Conservation (phyloP, 2,329 filamentous ascomycete species). For the Penicillium sp. region DNA sequence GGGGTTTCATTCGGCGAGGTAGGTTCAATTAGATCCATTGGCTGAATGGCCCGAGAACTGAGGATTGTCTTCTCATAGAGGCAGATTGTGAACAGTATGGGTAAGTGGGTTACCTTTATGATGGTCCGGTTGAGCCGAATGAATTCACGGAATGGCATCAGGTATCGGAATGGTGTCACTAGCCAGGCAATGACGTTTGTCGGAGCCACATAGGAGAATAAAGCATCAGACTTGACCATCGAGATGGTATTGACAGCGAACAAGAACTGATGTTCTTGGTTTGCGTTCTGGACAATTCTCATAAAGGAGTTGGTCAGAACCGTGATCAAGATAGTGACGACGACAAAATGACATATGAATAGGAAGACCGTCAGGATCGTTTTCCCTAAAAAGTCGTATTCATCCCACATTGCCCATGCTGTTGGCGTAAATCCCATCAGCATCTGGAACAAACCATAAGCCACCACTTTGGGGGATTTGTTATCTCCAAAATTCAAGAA, state of each 20-base stretch:
- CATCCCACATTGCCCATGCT: constrained; percentile 85
- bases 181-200: constrained; percentile 90
- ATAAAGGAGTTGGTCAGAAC: constrained; percentile 97
- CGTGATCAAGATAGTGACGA: constrained; percentile 90
- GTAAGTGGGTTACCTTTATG: constrained; percentile 88
- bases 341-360: constrained; percentile 91
- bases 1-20: constrained; percentile 53
- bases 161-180: constrained; percentile 75
- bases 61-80: constrained; percentile 80
- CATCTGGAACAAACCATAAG: constrained; percentile 89
- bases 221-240: constrained; percentile 95
- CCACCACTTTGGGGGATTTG: constrained; percentile 69
- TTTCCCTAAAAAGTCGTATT: constrained; percentile 76
- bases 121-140: constrained; percentile 83
- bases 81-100: constrained; percentile 81
- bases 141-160: constrained; percentile 76
- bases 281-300: constrained; percentile 88
- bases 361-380: constrained; percentile 75
- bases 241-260: constrained; percentile 97
- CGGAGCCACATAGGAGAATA: constrained; percentile 91
- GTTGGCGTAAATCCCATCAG: constrained; percentile 95
- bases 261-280: constrained; percentile 86
- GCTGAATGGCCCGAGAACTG: constrained; percentile 72
- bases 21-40: constrained; percentile 80
- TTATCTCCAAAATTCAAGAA: constrained; percentile 76